Percentiles rank a stretch among this genome's conserved stretches.
phyloP scores from a whole-genome alignment of 352 stramenopile species.

The Globisporangium spiculum region DNA sequence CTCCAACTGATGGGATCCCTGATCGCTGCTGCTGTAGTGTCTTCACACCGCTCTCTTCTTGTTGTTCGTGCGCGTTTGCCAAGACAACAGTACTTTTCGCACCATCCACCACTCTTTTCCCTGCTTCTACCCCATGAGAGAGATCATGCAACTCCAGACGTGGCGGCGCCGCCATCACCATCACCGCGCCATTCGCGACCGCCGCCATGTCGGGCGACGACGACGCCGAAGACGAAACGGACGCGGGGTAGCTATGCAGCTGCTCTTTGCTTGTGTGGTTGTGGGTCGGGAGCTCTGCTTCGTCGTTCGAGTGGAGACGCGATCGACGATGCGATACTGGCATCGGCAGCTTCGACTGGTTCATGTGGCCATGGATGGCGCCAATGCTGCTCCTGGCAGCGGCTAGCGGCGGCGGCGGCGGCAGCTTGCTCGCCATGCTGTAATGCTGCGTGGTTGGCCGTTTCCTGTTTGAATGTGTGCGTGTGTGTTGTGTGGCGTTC shows the following conservation, averaged over 20 bases:
- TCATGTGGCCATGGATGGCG: background rate
- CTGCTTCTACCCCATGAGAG: background rate
- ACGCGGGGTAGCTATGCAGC: background rate
- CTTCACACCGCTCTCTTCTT: background rate
- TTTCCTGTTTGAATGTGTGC: background rate
- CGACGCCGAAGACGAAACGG: conserved; percentile 15
- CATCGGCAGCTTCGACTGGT: conserved; percentile 6
- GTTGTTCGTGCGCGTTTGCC: background rate
- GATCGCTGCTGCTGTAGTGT: background rate
- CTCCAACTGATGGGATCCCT: background rate
- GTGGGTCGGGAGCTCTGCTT: background rate
- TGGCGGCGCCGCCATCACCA: conserved; percentile 14
- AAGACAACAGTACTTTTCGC: background rate
- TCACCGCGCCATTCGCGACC: conserved; percentile 1
- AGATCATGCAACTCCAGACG: conserved; percentile 24
- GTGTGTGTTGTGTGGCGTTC: conserved; percentile 1
- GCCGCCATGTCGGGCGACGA: conserved; percentile 13
- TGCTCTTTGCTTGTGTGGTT: background rate
- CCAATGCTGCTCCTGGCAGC: background rate
- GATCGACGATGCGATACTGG: background rate
- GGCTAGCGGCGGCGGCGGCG: background rate
- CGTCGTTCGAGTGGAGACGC: conserved; percentile 2
- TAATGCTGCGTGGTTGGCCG: background rate
- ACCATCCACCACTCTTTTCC: background rate
- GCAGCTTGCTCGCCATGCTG: conserved; percentile 10